Base-by-base conservation (phyloP, 495 filamentous ascomycete species). In the Tuber magnatum region DNA sequence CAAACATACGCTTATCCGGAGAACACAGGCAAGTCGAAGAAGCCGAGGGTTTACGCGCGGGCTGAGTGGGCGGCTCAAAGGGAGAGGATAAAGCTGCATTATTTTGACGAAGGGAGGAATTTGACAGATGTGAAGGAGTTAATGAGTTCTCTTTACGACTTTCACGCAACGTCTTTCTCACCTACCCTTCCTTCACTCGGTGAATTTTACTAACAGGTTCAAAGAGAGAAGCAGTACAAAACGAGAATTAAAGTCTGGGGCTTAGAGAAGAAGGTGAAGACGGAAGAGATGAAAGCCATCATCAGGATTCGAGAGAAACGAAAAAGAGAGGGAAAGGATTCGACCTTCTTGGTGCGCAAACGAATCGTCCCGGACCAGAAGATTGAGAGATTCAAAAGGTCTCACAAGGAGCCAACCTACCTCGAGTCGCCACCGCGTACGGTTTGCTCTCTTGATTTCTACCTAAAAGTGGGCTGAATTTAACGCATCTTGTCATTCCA, bases 201-300 rank as follows among this genome's bases (percentile, higher is more conserved):
- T 20, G 56, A 65, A 65, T 35, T 65, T 65, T 20, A 65, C 56
- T 65, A 65, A 65, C 56, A 14, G 56, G 32, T 65, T 65, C 56
- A 65, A 65, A 65, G 56, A 65, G 56, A 65, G 56, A 65, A 65
- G 56, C 56, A 65, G 56, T 65, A 35, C 28, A 65, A 65, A 35
- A 65, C 56, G 56, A 65, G 56, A 35, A 65, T 65, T 65, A 65
- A 65, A 35, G 28, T 10, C 28, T 65, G 56, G 56, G 56, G 56
- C 28, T 2, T 65, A 16, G 56, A 65, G 56, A 65, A 65, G 56
- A 65, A 65, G 56, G 56, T 65, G 16, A 65, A 65, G 56, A 65
- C 56, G 18, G 56, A 35, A 28, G 56, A 65, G 56, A 65, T 65
- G 56, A 32, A 6, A 20, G 56, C 56, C 28, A 65, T 65, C 56